Conservation (phyloP, 73 alveolate genomes). For the Paramecium primaurelia region DNA sequence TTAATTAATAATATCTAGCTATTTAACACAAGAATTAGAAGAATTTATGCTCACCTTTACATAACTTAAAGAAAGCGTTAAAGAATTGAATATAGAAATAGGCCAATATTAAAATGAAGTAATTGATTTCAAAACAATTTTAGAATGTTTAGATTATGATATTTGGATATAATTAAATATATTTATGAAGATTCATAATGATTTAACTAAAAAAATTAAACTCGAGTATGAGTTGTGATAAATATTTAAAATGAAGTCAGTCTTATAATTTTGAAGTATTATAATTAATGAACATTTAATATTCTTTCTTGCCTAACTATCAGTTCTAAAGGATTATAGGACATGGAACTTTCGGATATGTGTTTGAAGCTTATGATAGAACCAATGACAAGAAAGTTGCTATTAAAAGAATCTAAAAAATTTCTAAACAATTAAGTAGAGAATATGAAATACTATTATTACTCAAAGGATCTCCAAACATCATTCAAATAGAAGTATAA, state of each 20-base stretch:
- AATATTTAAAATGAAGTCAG: background rate
- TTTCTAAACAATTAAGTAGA: constrained; percentile 82
- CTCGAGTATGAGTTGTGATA: background rate
- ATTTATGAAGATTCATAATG: background rate
- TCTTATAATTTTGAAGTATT: background rate
- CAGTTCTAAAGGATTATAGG: constrained; percentile 72
- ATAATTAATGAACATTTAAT: background rate
- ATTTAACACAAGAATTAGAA: background rate
- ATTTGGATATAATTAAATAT: background rate
- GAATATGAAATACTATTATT: constrained; percentile 82
- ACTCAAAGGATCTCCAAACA: constrained; percentile 76
- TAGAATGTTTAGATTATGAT: background rate
- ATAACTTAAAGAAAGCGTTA: background rate
- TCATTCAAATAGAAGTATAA: constrained; percentile 77
- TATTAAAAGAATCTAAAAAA: constrained; percentile 84
- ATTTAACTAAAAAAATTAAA: background rate
- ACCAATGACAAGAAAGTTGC: constrained; percentile 79
- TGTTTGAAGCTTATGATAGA: constrained; percentile 85
- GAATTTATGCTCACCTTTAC: background rate
- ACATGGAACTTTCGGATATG: constrained; percentile 86
- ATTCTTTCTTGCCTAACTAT: constrained; percentile 63
- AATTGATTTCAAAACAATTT: background rate
- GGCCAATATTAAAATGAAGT: background rate
- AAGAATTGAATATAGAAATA: background rate
- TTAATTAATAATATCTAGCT: background rate